Base-by-base conservation (phyloP, 2,329 filamentous ascomycete genomes). In the Colletotrichum lini region DNA sequence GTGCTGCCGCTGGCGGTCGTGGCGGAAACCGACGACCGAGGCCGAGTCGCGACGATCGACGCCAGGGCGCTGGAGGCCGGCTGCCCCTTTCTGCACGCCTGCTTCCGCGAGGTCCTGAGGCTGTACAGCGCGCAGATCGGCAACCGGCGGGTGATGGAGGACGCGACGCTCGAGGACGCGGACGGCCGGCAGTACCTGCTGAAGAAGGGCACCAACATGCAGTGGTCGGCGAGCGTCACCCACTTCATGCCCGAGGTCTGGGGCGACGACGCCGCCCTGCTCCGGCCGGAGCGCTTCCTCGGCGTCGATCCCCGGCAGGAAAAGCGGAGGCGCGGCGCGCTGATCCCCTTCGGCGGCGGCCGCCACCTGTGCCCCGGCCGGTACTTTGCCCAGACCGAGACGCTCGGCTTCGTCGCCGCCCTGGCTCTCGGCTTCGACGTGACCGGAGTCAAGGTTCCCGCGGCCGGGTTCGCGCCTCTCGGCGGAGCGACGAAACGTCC, bases 301-400 rank as follows among this genome's bases (percentile, higher is more conserved):
- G 38, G 73, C n/a, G 30, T 65, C 1, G 62, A 73, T 0, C 16
- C 65, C 0, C 52, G 60, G 4, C 75, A 76, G 1, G 76, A 77
- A 26, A 78, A 74, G 67, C 74, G 64, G 63, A 73, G 10, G 35
- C 67, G 76, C 2, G 75, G 66, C 1, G 74, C 77, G 12, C 65
- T 75, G n/a, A 74, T 78, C 1, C 76, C 80, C 0, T 80, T 81
- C 56, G 80, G 80, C 8, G 79, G 79, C 35, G 79, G 79, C 2
- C 77, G 73, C n/a, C 73, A 79, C 49, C 75, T 80, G 0, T 82
- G 79, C 16, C 80, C 80, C 0, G 80, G 80, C 0, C 35, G 80
- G 0, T 76, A 78, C 38, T 79, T 81, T 61, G 80, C 80, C 1
- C 64, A 75, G 15, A 70, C 77, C 0, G 80, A 82, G 73, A 79